phyloP scores from a whole-genome alignment of 2,329 filamentous ascomycete species.

The Massarina eburnea region DNA sequence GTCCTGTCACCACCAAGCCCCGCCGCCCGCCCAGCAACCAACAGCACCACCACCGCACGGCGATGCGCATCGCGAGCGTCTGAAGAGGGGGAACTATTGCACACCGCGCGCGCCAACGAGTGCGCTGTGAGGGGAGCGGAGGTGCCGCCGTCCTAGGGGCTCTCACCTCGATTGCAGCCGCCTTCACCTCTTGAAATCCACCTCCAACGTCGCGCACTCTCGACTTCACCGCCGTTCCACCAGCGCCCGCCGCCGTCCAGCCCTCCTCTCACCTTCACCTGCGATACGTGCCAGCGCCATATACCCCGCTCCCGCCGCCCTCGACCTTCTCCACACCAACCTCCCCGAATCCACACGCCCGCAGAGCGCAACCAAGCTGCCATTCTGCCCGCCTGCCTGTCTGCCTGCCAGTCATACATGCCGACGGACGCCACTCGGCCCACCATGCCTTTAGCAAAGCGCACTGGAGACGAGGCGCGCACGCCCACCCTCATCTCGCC shows the following conservation, averaged over 20 bases:
- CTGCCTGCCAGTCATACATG: too few species aligned
- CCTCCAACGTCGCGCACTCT: conserved; percentile 5
- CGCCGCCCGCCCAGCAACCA: conserved; percentile 4
- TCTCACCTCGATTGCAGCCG: conserved; percentile 2
- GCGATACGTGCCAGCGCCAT: conserved; percentile 9
- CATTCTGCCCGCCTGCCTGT: conserved; percentile 10
- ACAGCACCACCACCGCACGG: conserved; percentile 4
- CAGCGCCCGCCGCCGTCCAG: background rate
- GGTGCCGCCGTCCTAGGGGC: conserved; percentile 12
- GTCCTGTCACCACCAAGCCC: conserved; percentile 7
- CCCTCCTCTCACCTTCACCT: conserved; percentile 15
- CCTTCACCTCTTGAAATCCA: conserved; percentile 2
- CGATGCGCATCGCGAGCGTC: conserved; percentile 8
- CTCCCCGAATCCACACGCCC: background rate
- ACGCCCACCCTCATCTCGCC: conserved; percentile 56
- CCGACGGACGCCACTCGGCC: conserved; percentile 17
- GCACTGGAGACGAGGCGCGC: conserved; percentile 20
- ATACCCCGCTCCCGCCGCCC: conserved; percentile 10
- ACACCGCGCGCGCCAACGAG: conserved; percentile 7
- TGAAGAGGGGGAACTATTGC: conserved; percentile 11
- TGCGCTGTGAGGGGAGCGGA: conserved; percentile 6
- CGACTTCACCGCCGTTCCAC: conserved; percentile 1
- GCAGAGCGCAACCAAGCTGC: background rate
- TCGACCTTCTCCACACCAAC: background rate
- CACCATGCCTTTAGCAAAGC: conserved; percentile 16